Base-by-base conservation (phyloP, 768 basidiomycete species). In the Leccinum arenicola region DNA sequence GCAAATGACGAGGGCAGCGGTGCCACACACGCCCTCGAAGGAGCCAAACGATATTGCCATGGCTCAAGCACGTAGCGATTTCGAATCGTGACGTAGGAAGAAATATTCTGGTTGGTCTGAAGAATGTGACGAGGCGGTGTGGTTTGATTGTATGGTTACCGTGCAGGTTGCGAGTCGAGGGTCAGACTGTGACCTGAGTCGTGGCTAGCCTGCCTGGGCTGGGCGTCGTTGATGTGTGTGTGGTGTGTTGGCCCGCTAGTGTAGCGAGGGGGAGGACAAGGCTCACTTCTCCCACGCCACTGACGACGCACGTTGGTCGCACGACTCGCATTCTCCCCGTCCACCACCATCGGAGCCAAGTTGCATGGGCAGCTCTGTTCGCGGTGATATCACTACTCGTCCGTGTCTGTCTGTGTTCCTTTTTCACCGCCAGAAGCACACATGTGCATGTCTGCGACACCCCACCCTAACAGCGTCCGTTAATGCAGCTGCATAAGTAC, bases 1-100 rank as follows among this genome's bases (percentile, higher is more conserved):
- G 72, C 97, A 98, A 60, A 98, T 85, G 68, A 96, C 88, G 69
- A 99, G 88, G 9, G 97, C 94, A 6, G 95, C 96, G 45, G 85
- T 89, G 72, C 88, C 76, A 79, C 97, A 99, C 53, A 98, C 87
- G 60, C 79, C 79, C 70, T 95, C 85, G 80, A 98, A 98, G 55
- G 90, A 91, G 47, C 95, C 96, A 73, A 99, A 98, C 71, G 87
- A 75, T 73, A 98, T 76, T 57, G 84, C 84, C 87, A 91, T 91
- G 47, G 50, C 51, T 65, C 59, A 60, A 52, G 29, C 48, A n/a
- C 36, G 33, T 14, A 33, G 58, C 23, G 52, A 47, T 54, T 31
- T 59, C 47, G 57, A 58, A 58, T 55, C 55, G 38, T 12, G 21
- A 57, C 23, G 48, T 17, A 49, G 17, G 19, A 47, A 33, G 6